A percentile compares a stretch with the other conserved stretches of the same genome.
phyloP scores from a whole-genome alignment of 306 rosid genomes.

The Echinosophora koreensis region DNA sequence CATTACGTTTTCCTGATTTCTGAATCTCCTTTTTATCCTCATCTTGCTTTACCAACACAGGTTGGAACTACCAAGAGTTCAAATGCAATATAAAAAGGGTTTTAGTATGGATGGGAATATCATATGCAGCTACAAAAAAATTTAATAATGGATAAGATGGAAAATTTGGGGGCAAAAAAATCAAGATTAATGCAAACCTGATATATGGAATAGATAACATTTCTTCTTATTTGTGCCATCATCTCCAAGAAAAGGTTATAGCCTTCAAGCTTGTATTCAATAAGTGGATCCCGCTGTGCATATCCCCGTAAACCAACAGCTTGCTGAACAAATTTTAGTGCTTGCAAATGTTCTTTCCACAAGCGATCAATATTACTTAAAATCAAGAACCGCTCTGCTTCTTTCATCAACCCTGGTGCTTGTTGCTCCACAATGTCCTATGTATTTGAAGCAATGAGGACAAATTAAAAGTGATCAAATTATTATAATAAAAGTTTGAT shows the following conservation, averaged over 20 bases:
- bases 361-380: slow-evolving; percentile 91
- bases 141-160: not conserved
- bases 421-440: slow-evolving; percentile 81
- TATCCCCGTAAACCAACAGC: slow-evolving; percentile 95
- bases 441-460: slow-evolving; percentile 17
- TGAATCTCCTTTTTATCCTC: slow-evolving; percentile 54
- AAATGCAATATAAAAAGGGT: not conserved
- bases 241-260: slow-evolving; percentile 97
- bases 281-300: slow-evolving; percentile 97
- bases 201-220: slow-evolving; percentile 92
- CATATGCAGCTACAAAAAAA: not conserved
- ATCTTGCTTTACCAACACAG: slow-evolving; percentile 83
- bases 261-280: slow-evolving; percentile 96
- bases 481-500: not conserved
- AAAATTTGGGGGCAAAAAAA: not conserved
- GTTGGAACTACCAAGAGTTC: slow-evolving; percentile 76
- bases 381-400: slow-evolving; percentile 90
- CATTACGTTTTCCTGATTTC: slow-evolving; percentile 57
- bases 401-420: slow-evolving; percentile 92
- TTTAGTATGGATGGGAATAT: not conserved
- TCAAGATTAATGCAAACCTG: slow-evolving; percentile 64
- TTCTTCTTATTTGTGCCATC: slow-evolving; percentile 99
- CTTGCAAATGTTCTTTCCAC: slow-evolving; percentile 98
- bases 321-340: slow-evolving; percentile 95
- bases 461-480: slow-evolving; percentile 9